These are phyloP conservation scores for Penicillium sp. DNA, from an alignment of 2,329 filamentous ascomycete genomes.

Conservation along the genomic window DNA sequence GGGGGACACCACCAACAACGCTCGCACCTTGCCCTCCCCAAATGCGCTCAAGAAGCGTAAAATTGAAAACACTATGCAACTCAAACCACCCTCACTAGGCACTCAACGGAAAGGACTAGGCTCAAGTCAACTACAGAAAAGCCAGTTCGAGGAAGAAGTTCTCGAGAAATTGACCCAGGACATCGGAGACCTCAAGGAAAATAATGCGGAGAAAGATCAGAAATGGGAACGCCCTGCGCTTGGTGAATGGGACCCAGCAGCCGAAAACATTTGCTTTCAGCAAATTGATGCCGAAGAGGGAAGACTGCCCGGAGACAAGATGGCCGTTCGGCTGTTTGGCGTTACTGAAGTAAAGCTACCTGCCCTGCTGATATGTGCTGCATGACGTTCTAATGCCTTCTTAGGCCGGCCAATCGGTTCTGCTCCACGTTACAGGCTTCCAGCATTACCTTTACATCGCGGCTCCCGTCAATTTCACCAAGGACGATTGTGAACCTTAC, in stretches of 20 bases:
- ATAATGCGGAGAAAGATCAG: conserved; percentile 88
- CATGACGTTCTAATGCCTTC: not conserved
- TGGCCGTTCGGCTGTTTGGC: conserved; percentile 86
- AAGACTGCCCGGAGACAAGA: conserved; percentile 65
- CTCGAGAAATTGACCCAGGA: conserved; percentile 95
- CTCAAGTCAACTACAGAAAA: conserved; percentile 70
- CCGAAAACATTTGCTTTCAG: conserved; percentile 77
- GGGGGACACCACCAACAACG: conserved; percentile 59
- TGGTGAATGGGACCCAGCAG: conserved; percentile 56
- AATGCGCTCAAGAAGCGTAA: conserved; percentile 71
- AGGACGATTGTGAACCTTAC: conserved; percentile 70
- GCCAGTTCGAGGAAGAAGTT: conserved; percentile 86
- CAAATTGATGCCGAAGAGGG: conserved; percentile 95
- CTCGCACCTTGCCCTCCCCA: conserved; percentile 52
- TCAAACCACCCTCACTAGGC: conserved; percentile 57
- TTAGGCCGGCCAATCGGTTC: conserved; percentile 73
- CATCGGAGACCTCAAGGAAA: conserved; percentile 75
- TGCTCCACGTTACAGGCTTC: conserved; percentile 93
- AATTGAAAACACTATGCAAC: conserved; percentile 57
- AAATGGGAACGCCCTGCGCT: conserved; percentile 70
- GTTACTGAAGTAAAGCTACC: conserved; percentile 62
- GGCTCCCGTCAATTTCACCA: conserved; percentile 74
- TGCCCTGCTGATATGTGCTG: not conserved
- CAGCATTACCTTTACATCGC: conserved; percentile 93
- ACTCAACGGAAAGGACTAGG: conserved; percentile 50